phyloP scores from a whole-genome alignment of 140 eudicot species.

The Oenanthe javanica region DNA sequence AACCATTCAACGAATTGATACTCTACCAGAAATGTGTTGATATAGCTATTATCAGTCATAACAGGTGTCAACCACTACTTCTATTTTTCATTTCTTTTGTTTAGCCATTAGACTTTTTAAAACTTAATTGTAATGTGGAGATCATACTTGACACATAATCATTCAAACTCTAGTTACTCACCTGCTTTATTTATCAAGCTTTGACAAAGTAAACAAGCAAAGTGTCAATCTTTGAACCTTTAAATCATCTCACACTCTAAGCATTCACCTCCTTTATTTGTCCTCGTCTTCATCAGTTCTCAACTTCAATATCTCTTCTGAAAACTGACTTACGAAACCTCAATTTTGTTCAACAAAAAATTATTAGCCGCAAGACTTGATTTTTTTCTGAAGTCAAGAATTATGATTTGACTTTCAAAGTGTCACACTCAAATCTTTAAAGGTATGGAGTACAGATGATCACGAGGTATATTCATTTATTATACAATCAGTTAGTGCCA shows the following conservation, averaged over 20 bases:
- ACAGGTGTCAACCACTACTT: neutral
- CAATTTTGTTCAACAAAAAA: neutral
- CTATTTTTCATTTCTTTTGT: neutral
- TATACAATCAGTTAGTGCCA: neutral
- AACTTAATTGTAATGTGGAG: neutral
- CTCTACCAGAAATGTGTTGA: neutral
- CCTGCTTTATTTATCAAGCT: neutral
- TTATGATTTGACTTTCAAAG: neutral
- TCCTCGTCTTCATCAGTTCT: neutral
- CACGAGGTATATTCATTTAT: neutral
- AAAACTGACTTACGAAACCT: neutral
- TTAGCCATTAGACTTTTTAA: neutral
- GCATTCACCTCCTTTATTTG: neutral
- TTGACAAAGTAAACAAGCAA: neutral
- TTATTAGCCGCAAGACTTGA: neutral
- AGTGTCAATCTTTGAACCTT: neutral
- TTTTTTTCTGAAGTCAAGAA: neutral
- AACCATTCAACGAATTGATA: neutral
- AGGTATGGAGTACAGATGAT: too few species aligned
- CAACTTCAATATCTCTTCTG: neutral
- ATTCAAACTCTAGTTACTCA: neutral
- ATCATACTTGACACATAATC: neutral
- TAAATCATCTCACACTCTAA: too few species aligned
- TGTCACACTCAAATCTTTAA: neutral
- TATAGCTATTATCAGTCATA: neutral